A percentile compares a stretch with the other conserved stretches of the same genome.
Evolutionary conservation across 164 flowering plant species (phyloP).

Genomic region (Annona cherimola): DNA sequence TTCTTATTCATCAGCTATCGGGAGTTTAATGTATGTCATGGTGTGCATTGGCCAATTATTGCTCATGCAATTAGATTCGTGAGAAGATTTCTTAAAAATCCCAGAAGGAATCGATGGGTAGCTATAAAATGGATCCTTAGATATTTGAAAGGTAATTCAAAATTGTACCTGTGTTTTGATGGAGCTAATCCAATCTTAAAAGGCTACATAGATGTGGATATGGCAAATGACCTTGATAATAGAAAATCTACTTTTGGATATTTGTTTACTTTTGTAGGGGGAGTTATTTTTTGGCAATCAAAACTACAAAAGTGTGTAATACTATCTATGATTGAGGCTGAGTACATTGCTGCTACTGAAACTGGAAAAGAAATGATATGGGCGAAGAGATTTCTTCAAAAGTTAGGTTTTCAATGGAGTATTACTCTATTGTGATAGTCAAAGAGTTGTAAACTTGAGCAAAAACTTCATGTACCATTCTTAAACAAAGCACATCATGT

Average conservation of each 20-base stretch:
- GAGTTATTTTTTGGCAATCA: background rate
- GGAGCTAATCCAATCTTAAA: background rate
- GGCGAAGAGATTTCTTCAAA: background rate
- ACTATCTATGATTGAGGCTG: background rate
- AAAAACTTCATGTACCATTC: background rate
- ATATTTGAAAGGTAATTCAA: background rate
- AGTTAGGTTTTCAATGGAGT: background rate
- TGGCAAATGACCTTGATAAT: background rate
- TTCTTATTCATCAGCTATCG: background rate
- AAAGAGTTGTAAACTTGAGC: background rate
- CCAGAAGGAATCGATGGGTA: background rate
- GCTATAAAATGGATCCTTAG: background rate
- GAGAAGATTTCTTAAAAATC: background rate
- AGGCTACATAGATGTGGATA: background rate
- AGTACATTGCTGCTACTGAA: slow-evolving; percentile 1
- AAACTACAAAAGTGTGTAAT: background rate
- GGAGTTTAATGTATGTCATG: background rate
- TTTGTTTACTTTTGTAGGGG: background rate
- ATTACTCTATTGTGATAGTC: background rate
- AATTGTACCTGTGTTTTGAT: background rate
- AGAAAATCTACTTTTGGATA: background rate
- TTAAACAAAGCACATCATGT: background rate
- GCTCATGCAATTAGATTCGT: background rate
- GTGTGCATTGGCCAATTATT: background rate
- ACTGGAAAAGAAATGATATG: background rate